phyloP scores from a whole-genome alignment of 2,329 filamentous ascomycete species.

The Talaromyces rugulosus region DNA sequence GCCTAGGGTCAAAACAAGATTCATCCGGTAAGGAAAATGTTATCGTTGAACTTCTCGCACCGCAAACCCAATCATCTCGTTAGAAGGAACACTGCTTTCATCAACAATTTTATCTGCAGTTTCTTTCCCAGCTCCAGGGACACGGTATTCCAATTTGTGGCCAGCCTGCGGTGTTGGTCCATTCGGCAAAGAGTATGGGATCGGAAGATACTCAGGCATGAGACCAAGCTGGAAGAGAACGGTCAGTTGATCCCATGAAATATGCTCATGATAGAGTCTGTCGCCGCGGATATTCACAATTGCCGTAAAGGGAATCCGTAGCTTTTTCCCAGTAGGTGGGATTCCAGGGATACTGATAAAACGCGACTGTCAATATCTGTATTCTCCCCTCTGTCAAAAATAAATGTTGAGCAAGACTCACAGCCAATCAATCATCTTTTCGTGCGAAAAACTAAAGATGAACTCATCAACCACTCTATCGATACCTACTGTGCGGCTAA shows the following conservation, averaged over 20 bases:
- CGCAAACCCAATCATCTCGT: slow-evolving; percentile 51
- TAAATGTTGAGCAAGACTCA: slow-evolving; percentile 36
- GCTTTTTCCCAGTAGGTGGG: slow-evolving; percentile 50
- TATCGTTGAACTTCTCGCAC: slow-evolving; percentile 17
- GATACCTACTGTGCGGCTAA: slow-evolving; percentile 67
- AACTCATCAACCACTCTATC: slow-evolving; percentile 72
- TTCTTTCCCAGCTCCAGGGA: slow-evolving; percentile 59
- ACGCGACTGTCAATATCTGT: background rate
- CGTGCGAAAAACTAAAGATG: slow-evolving; percentile 61
- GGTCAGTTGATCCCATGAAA: slow-evolving; percentile 65
- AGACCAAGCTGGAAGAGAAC: slow-evolving; percentile 59
- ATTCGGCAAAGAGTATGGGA: slow-evolving; percentile 51
- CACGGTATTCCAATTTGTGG: slow-evolving; percentile 52
- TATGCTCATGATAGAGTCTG: slow-evolving; percentile 66
- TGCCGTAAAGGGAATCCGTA: slow-evolving; percentile 61
- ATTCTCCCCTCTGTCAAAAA: background rate
- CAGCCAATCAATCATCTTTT: slow-evolving; percentile 64
- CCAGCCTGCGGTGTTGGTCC: slow-evolving; percentile 33
- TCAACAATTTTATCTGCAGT: slow-evolving; percentile 50
- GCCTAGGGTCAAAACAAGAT: background rate
- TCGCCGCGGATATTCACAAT: slow-evolving; percentile 67
- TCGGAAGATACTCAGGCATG: slow-evolving; percentile 61
- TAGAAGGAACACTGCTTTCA: slow-evolving; percentile 48
- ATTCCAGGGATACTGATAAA: slow-evolving; percentile 52
- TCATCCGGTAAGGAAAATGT: background rate